Percentiles rank a stretch among this genome's conserved stretches.
These are phyloP conservation scores for Penicillium sp. DNA, from an alignment of 2,329 filamentous ascomycete genomes.

Conservation along the genomic window DNA sequence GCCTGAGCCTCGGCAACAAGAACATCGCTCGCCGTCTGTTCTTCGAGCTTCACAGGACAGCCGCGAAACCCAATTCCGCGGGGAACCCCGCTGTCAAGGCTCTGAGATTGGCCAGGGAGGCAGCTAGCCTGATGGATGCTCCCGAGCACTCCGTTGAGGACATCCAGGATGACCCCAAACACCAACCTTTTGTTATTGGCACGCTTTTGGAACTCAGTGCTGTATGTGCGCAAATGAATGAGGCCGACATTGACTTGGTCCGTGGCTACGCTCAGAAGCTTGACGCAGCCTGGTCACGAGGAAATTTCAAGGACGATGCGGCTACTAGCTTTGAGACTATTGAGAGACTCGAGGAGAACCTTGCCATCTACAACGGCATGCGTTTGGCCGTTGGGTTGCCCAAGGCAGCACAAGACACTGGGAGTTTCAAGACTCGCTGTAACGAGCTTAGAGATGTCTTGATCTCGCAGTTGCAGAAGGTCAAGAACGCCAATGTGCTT, in stretches of 20 bases:
- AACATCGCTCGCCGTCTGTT: constrained; percentile 34
- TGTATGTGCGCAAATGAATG: constrained; percentile 38
- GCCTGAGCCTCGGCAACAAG: constrained; percentile 31
- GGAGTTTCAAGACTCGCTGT: background rate
- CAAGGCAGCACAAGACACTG: background rate
- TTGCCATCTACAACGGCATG: constrained; percentile 43
- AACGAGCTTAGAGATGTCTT: background rate
- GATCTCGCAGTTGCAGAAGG: constrained; percentile 44
- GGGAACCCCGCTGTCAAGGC: constrained; percentile 29
- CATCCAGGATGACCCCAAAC: constrained; percentile 33
- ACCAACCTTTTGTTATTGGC: constrained; percentile 41
- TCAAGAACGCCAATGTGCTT: constrained; percentile 1
- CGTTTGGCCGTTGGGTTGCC: constrained; percentile 29
- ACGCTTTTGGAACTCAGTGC: constrained; percentile 46
- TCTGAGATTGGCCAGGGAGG: constrained; percentile 32
- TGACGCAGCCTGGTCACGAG: constrained; percentile 30
- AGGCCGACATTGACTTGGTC: constrained; percentile 42
- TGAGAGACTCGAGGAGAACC: constrained; percentile 27
- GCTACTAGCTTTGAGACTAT: constrained; percentile 13
- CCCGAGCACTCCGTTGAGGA: constrained; percentile 29
- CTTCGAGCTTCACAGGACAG: constrained; percentile 36
- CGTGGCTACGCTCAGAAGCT: constrained; percentile 38
- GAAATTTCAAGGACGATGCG: constrained; percentile 19
- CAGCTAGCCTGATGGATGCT: constrained; percentile 35
- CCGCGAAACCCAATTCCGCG: constrained; percentile 32